Conservation (phyloP, 768 basidiomycete genomes). For the Ramaria rubella region DNA sequence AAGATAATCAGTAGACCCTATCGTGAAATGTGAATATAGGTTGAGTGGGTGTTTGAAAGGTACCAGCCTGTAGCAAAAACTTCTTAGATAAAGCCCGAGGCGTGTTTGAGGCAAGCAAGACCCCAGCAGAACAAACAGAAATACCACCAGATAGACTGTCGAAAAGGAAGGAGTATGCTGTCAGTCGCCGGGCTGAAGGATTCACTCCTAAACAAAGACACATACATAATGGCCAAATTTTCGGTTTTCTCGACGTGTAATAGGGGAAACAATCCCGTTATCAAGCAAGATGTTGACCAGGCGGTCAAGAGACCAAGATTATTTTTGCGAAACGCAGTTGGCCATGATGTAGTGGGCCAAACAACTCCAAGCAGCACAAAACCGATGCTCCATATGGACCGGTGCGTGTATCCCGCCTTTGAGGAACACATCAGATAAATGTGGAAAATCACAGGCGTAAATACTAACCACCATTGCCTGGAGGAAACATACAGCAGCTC, state of each 20-base stretch:
- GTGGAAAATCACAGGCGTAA: not conserved
- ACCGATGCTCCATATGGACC: constrained; percentile 67
- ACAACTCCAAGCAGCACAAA: constrained; percentile 50
- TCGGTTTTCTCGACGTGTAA: constrained; percentile 69
- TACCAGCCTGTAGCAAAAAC: not conserved
- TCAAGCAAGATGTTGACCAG: constrained; percentile 48
- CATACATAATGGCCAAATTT: constrained; percentile 53
- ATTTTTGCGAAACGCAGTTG: constrained; percentile 21
- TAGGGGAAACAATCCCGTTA: constrained; percentile 62
- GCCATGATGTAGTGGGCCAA: constrained; percentile 52
- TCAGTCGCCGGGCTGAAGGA: too few species aligned
- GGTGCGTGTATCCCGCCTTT: constrained; percentile 64
- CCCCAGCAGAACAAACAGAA: constrained; percentile 35
- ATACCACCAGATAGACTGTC: constrained; percentile 43
- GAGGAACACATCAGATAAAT: constrained; percentile 1
- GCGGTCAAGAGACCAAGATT: constrained; percentile 2
- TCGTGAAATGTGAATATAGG: not conserved
- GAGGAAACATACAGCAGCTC: constrained; percentile 38
- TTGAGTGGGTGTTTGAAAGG: not conserved
- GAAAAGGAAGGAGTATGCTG: not conserved
- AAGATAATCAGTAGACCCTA: constrained; percentile 41
- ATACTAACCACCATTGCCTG: constrained; percentile 68
- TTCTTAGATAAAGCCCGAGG: not conserved
- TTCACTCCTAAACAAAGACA: constrained; percentile 1
- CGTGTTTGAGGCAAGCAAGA: not conserved